A percentile compares a stretch with the other conserved stretches of the same genome.
Conservation (phyloP, 345 rosid species). For the Camelina laxa region DNA sequence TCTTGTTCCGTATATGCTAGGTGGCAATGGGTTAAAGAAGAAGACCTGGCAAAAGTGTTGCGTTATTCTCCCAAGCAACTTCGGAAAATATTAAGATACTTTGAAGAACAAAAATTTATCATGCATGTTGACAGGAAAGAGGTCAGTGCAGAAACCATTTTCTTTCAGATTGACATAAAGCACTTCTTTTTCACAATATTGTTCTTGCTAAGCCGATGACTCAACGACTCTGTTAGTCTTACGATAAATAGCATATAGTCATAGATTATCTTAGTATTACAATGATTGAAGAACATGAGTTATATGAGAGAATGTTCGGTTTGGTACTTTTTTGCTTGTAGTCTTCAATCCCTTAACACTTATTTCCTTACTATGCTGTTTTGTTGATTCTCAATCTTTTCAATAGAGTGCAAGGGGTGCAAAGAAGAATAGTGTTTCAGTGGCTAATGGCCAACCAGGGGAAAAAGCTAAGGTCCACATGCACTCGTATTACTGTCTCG, state of each 20-base stretch:
- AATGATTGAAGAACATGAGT: neutral
- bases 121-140: conserved; percentile 79
- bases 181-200: neutral
- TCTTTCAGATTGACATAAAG: neutral
- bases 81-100: conserved; percentile 61
- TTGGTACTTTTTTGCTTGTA: too few species aligned
- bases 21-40: conserved; percentile 93
- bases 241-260: neutral
- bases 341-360: too few species aligned
- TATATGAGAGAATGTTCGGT: neutral
- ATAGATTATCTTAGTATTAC: neutral
- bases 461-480: conserved; percentile 81
- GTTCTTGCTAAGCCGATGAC: neutral
- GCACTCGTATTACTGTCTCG: conserved; percentile 84
- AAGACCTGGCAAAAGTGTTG: conserved; percentile 88
- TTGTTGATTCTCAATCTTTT: too few species aligned
- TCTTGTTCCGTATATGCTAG: conserved; percentile 43
- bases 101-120: conserved; percentile 79
- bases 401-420: neutral
- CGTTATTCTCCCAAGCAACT: conserved; percentile 74
- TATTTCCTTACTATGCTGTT: too few species aligned
- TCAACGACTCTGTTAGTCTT: conserved; percentile 6
- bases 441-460: conserved; percentile 73
- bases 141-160: conserved; percentile 48
- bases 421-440: conserved; percentile 48